Evolutionary conservation across 2,329 filamentous ascomycete species (phyloP).

Genomic region (Penicillium sp.): DNA sequence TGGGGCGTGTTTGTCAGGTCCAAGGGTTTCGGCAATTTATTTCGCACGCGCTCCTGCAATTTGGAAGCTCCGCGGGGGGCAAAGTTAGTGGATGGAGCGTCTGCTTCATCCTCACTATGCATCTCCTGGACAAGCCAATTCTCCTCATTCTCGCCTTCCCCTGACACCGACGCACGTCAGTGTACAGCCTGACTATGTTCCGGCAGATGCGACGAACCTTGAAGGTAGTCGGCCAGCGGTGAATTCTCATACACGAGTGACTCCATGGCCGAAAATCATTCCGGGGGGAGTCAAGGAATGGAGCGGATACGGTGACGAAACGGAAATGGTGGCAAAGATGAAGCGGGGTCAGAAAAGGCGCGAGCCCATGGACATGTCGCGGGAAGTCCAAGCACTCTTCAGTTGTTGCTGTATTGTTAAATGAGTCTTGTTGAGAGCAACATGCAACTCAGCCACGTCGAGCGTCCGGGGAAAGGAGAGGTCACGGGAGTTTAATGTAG

Average conservation of each 20-base stretch:
- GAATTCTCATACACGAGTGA: conserved; percentile 79
- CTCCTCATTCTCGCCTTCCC: conserved; percentile 44
- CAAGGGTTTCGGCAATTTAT: conserved; percentile 48
- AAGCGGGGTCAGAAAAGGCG: conserved; percentile 81
- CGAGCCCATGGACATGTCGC: conserved; percentile 51
- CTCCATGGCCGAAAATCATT: conserved; percentile 62
- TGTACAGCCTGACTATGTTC: conserved; percentile 3
- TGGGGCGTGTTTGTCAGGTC: conserved; percentile 32
- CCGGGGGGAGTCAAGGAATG: conserved; percentile 19
- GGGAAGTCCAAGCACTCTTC: conserved; percentile 5
- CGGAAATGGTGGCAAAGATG: conserved; percentile 48
- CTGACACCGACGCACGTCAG: conserved; percentile 28
- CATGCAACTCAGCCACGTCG: conserved; percentile 18
- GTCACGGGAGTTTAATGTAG: conserved; percentile 25
- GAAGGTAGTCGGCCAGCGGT: conserved; percentile 81
- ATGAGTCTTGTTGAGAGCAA: not conserved
- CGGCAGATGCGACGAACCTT: conserved; percentile 57
- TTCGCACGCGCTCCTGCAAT: conserved; percentile 47
- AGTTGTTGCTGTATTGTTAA: conserved; percentile 1
- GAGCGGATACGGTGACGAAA: conserved; percentile 2
- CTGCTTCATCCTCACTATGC: conserved; percentile 28
- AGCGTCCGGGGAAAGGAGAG: conserved; percentile 26
- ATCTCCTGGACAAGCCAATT: conserved; percentile 35
- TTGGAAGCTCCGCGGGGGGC: conserved; percentile 49
- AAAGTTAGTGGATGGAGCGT: conserved; percentile 39